phyloP scores from a whole-genome alignment of 495 filamentous ascomycete genomes.

The Xylaria palmicola region DNA sequence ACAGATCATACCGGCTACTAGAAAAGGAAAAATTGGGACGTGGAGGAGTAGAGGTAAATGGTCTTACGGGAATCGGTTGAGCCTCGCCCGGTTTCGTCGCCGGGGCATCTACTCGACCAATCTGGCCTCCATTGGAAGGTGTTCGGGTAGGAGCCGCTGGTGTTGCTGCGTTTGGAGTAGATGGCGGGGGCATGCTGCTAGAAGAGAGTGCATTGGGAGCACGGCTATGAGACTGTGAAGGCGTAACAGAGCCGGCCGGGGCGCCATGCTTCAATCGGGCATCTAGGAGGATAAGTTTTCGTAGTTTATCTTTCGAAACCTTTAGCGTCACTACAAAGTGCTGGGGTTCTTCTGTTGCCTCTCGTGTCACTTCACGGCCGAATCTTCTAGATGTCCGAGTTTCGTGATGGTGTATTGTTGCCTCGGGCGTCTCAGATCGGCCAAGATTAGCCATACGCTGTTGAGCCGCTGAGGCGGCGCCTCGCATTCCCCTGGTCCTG shows the following conservation, averaged over 20 bases:
- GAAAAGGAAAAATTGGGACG: slow-evolving; percentile 24
- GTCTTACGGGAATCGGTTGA: slow-evolving; percentile 55
- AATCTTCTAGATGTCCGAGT: slow-evolving; percentile 63
- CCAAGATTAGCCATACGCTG: slow-evolving; percentile 71
- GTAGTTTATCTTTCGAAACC: slow-evolving; percentile 62
- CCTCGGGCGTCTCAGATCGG: slow-evolving; percentile 87
- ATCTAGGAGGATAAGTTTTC: slow-evolving; percentile 56
- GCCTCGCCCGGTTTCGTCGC: slow-evolving; percentile 54
- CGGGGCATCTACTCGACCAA: slow-evolving; percentile 65
- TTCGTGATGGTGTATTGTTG: slow-evolving; percentile 66
- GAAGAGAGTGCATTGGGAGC: slow-evolving; percentile 51
- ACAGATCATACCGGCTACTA: slow-evolving; percentile 33
- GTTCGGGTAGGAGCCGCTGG: slow-evolving; percentile 34
- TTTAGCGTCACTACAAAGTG: slow-evolving; percentile 71
- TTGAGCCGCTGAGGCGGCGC: slow-evolving; percentile 79
- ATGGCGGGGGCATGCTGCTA: slow-evolving; percentile 61
- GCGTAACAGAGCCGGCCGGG: slow-evolving; percentile 41
- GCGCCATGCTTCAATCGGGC: slow-evolving; percentile 38
- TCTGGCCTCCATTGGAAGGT: slow-evolving; percentile 47
- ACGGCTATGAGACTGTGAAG: slow-evolving; percentile 53
- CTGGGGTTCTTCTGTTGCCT: slow-evolving; percentile 69
- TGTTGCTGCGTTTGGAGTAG: slow-evolving; percentile 40
- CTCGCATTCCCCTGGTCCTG: slow-evolving; percentile 82
- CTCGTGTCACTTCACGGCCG: slow-evolving; percentile 56
- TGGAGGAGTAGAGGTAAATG: slow-evolving; percentile 21